Conservation (phyloP, 768 basidiomycete species). For the Leccinum boreale region DNA sequence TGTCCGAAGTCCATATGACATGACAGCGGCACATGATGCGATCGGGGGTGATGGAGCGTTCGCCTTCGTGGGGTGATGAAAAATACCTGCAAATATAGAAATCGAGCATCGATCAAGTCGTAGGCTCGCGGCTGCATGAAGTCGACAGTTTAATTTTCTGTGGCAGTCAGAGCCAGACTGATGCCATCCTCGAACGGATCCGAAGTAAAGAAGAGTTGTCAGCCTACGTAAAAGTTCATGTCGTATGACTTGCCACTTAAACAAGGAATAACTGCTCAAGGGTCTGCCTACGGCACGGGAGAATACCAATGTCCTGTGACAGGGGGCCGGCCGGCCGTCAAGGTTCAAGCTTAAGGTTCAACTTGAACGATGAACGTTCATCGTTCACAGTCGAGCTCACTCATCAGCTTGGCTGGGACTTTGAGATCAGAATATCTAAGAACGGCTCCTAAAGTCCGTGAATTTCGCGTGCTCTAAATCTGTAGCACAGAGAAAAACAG, state of each 20-base stretch:
- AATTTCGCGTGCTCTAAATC: too few relatives aligned
- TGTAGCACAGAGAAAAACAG: too few relatives aligned
- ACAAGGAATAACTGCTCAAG: too few relatives aligned
- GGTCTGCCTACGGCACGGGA: too few relatives aligned
- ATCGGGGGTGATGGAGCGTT: not conserved
- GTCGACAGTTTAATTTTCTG: not conserved
- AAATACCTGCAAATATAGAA: not conserved
- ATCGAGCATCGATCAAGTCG: not conserved
- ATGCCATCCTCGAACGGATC: not conserved
- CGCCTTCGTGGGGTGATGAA: not conserved
- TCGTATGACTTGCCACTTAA: not conserved
- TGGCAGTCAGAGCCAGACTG: not conserved
- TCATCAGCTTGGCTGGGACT: not conserved
- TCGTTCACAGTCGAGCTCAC: not conserved
- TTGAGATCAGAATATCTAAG: not conserved
- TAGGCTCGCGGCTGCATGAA: not conserved
- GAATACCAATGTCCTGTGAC: not conserved
- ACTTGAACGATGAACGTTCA: not conserved
- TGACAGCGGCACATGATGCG: not conserved
- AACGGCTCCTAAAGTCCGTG: not conserved
- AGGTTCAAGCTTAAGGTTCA: not conserved
- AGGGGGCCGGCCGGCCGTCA: not conserved
- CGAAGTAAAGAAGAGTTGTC: not conserved
- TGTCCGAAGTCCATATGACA: not conserved
- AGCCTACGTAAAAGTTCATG: not conserved